phyloP scores from a whole-genome alignment of 208 protist genomes.

The Trypanosoma platydactyli region DNA sequence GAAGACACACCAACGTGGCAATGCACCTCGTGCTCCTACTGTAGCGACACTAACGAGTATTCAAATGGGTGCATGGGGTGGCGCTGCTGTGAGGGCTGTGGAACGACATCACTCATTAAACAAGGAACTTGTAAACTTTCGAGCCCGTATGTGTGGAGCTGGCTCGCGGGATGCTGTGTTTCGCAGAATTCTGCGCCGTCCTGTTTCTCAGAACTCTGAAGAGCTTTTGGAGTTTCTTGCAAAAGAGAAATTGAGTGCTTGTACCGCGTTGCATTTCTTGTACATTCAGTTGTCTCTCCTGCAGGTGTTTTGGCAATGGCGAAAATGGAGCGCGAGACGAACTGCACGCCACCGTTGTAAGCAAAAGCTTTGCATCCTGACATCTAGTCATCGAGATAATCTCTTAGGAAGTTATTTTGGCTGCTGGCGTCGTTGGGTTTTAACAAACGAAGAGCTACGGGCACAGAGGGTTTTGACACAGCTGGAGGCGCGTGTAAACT shows the following conservation, averaged over 20 bases:
- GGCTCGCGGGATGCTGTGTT: constrained; percentile 11
- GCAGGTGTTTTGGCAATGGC: constrained; percentile 6
- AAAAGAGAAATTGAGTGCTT: neutral
- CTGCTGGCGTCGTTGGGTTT: neutral
- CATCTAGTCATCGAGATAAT: neutral
- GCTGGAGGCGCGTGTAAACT: constrained; percentile 1
- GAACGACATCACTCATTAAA: constrained; percentile 4
- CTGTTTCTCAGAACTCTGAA: constrained; percentile 1
- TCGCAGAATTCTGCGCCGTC: constrained; percentile 11
- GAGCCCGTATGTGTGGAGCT: neutral
- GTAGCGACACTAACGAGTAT: constrained; percentile 11
- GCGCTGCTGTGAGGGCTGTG: constrained; percentile 3
- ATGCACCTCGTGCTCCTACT: neutral
- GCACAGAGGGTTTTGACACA: neutral
- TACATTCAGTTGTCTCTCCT: neutral
- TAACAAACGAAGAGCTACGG: neutral
- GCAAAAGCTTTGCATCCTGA: constrained; percentile 16
- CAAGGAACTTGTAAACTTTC: neutral
- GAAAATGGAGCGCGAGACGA: constrained; percentile 1
- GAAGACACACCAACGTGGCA: too few species aligned
- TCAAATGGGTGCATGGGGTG: neutral
- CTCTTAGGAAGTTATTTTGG: constrained; percentile 19
- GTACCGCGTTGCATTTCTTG: constrained; percentile 3
- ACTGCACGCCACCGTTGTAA: constrained; percentile 6
- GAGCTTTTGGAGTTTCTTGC: constrained; percentile 12